These are phyloP conservation scores for Collybia sordida DNA, from an alignment of 768 basidiomycete genomes.

Conservation along the genomic window DNA sequence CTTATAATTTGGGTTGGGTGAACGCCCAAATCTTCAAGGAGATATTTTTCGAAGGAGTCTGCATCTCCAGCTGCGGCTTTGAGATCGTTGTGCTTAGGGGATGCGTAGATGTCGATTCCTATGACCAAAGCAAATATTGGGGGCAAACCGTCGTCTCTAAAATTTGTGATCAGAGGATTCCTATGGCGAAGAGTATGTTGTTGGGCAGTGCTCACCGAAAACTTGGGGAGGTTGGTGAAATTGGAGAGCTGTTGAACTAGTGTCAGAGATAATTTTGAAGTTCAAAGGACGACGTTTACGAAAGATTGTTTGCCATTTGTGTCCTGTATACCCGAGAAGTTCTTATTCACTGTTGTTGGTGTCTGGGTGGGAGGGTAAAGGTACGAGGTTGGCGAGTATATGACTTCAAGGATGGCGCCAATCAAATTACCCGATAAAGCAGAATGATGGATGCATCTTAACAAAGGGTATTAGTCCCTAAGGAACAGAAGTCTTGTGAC, in stretches of 20 bases:
- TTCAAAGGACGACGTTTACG: too few relatives aligned
- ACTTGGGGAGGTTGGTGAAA: background rate
- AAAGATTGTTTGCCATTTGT: too few relatives aligned
- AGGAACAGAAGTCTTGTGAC: too few relatives aligned
- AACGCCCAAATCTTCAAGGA: conserved; percentile 27
- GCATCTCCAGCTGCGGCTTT: conserved; percentile 39
- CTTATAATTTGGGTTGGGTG: conserved; percentile 30
- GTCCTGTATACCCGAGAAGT: too few relatives aligned
- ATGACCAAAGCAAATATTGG: conserved; percentile 41
- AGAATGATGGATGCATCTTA: too few relatives aligned
- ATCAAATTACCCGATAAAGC: too few relatives aligned
- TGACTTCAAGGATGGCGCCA: too few relatives aligned
- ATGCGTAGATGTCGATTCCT: conserved; percentile 39
- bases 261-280: too few relatives aligned
- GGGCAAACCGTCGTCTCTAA: background rate
- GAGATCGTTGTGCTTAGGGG: conserved; percentile 22
- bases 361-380: too few relatives aligned
- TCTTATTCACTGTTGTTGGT: too few relatives aligned
- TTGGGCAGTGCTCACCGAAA: background rate
- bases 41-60: conserved; percentile 31
- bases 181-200: background rate
- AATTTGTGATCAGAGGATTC: background rate
- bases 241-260: background rate
- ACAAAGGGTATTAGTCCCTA: too few relatives aligned
- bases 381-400: too few relatives aligned